Percentiles rank a stretch among this genome's conserved stretches.
Conservation (phyloP, 345 rosid genomes). For the Melaleuca quinquenervia region DNA sequence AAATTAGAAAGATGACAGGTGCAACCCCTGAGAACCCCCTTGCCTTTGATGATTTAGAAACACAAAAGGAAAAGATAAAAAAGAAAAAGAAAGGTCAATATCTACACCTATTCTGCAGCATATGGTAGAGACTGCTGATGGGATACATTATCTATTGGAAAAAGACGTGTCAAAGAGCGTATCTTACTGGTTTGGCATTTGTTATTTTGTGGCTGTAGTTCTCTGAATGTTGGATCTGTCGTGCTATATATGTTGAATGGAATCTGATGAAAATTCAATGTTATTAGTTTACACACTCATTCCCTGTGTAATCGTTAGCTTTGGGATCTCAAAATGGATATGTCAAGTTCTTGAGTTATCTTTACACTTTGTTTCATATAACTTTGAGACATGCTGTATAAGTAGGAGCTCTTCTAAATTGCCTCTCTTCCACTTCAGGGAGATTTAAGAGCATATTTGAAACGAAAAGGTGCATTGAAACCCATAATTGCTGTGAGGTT, state of each 20-base stretch:
- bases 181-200: not conserved
- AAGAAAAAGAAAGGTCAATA: not conserved
- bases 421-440: constrained; percentile 30
- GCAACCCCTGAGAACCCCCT: not conserved
- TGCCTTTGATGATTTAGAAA: not conserved
- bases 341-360: not conserved
- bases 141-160: not conserved
- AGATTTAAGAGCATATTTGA: constrained; percentile 63
- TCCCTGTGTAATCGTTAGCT: not conserved
- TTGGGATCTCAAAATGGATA: not conserved
- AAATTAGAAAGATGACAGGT: not conserved
- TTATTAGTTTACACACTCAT: not conserved
- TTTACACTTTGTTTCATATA: not conserved
- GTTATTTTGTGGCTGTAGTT: not conserved
- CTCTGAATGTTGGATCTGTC: not conserved
- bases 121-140: not conserved
- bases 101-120: not conserved
- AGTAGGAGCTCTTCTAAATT: not conserved
- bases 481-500: constrained; percentile 60
- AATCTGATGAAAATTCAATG: not conserved
- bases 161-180: not conserved
- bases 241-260: not conserved
- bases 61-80: not conserved
- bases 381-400: not conserved
- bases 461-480: constrained; percentile 46